A percentile compares a stretch with the other conserved stretches of the same genome.
Evolutionary conservation across 2,329 filamentous ascomycete genomes (phyloP).

Genomic region (Aspergillus pseudonomiae): DNA sequence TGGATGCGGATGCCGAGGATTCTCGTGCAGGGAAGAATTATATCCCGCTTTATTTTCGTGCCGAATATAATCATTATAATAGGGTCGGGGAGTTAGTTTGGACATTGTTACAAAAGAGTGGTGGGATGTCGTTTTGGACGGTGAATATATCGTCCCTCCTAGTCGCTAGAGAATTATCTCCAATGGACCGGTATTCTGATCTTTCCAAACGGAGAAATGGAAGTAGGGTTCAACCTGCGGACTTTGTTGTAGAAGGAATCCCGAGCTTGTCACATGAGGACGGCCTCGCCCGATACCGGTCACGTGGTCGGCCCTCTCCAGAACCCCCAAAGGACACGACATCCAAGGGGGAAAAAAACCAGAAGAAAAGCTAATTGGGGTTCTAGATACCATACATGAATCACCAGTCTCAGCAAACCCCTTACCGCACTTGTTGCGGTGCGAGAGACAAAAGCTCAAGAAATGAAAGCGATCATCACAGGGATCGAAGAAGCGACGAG

Average conservation of each 20-base stretch:
- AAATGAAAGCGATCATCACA: constrained; percentile 8
- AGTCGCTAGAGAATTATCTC: background rate
- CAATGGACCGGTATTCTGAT: background rate
- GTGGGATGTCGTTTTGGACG: background rate
- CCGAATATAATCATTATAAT: background rate
- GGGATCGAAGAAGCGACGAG: constrained; percentile 9
- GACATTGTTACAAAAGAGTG: background rate
- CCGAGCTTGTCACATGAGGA: background rate
- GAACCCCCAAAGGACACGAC: background rate
- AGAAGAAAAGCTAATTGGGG: background rate
- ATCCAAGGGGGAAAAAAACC: background rate
- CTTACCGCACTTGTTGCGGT: background rate
- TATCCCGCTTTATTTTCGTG: constrained; percentile 8
- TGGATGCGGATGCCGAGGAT: constrained; percentile 3
- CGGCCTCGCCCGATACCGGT: background rate
- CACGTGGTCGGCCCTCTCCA: background rate
- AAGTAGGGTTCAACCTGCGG: background rate
- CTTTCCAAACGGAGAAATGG: background rate
- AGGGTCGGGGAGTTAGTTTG: background rate
- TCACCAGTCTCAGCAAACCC: background rate
- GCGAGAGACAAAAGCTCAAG: background rate
- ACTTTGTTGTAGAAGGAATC: background rate
- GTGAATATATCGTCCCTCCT: background rate
- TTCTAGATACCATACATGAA: background rate
- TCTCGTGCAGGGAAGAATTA: constrained; percentile 1